phyloP scores from a whole-genome alignment of 768 basidiomycete genomes.

The Tephrocybe sp. region DNA sequence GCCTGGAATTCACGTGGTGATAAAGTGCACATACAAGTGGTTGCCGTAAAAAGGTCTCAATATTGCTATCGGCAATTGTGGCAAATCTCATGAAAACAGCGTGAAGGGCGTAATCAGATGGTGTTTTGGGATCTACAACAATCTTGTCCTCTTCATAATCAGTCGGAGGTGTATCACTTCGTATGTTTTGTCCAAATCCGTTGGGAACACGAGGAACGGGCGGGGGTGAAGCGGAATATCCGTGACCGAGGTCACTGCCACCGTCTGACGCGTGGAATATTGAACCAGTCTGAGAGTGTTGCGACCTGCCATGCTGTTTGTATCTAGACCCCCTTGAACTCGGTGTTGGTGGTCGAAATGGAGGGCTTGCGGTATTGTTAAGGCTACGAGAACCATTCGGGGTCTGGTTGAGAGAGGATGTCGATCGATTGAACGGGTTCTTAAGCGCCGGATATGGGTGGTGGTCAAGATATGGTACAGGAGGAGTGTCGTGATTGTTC shows the following conservation, averaged over 20 bases:
- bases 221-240: slow-evolving; percentile 62
- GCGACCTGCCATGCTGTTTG: slow-evolving; percentile 68
- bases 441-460: slow-evolving; percentile 69
- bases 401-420: slow-evolving; percentile 65
- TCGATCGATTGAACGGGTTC: slow-evolving; percentile 82
- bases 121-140: slow-evolving; percentile 71
- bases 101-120: slow-evolving; percentile 85
- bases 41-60: slow-evolving; percentile 70
- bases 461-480: slow-evolving; percentile 70
- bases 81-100: slow-evolving; percentile 88
- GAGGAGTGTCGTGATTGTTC: slow-evolving; percentile 58
- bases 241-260: slow-evolving; percentile 65
- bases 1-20: neutral
- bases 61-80: slow-evolving; percentile 72
- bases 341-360: slow-evolving; percentile 62
- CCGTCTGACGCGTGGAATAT: slow-evolving; percentile 67
- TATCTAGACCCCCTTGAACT: slow-evolving; percentile 44
- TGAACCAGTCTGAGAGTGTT: slow-evolving; percentile 77
- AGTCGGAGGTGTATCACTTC: slow-evolving; percentile 50
- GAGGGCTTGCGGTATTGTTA: slow-evolving; percentile 45
- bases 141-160: slow-evolving; percentile 70
- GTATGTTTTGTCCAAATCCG: slow-evolving; percentile 42
- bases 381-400: slow-evolving; percentile 32
- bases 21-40: slow-evolving; percentile 50
- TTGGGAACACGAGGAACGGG: slow-evolving; percentile 79